Conservation (phyloP, 1,284 basidiomycete genomes). For the Bjerkandera adusta region DNA sequence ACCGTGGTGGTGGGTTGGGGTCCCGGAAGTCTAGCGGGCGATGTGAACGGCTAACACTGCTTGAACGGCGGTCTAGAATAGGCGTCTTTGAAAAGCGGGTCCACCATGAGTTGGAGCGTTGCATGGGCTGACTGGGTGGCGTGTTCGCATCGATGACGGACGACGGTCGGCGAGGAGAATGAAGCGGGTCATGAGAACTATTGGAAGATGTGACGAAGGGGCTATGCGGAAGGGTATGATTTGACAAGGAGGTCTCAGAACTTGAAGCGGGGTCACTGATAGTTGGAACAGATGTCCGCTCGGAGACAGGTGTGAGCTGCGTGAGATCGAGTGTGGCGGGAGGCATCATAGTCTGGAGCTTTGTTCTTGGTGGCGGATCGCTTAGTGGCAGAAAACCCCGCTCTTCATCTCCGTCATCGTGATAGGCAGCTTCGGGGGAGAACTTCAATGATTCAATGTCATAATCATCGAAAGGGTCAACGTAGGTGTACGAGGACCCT, state of each 20-base stretch:
- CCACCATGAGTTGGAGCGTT: slow-evolving; percentile 48
- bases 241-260: slow-evolving; percentile 21
- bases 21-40: slow-evolving; percentile 58
- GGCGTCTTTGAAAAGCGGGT: slow-evolving; percentile 40
- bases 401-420: slow-evolving; percentile 20
- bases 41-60: slow-evolving; percentile 21
- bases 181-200: slow-evolving; percentile 28
- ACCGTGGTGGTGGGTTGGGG: slow-evolving; percentile 64
- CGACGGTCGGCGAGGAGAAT: slow-evolving; percentile 31
- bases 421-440: slow-evolving; percentile 10
- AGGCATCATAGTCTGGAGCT: slow-evolving; percentile 26
- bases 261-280: slow-evolving; percentile 19
- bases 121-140: slow-evolving; percentile 25
- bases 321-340: slow-evolving; percentile 27
- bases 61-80: slow-evolving; percentile 37
- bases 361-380: slow-evolving; percentile 28
- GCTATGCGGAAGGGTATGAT: slow-evolving; percentile 6
- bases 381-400: slow-evolving; percentile 20
- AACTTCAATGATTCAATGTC: slow-evolving; percentile 33
- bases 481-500: slow-evolving; percentile 39
- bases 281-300: slow-evolving; percentile 26
- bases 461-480: slow-evolving; percentile 57
- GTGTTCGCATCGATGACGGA: slow-evolving; percentile 40
- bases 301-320: slow-evolving; percentile 30
- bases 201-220: slow-evolving; percentile 16